Evolutionary conservation across 441 rosid species (phyloP).

Genomic region (Euphorbia celastroides): DNA sequence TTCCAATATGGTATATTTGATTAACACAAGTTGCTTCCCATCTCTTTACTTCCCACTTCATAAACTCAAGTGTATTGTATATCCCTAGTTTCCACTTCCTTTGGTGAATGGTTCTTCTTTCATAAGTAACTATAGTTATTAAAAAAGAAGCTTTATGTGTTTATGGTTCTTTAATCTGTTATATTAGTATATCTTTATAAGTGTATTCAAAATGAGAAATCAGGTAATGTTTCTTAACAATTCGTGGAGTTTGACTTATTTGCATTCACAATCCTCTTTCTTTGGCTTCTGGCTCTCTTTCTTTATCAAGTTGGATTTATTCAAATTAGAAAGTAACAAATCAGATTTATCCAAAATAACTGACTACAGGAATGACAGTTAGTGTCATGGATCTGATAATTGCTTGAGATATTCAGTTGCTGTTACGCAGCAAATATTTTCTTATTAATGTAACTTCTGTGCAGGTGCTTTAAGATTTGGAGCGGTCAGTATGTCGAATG

Average conservation of each 20-base stretch:
- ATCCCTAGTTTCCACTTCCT: neutral
- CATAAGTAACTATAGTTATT: neutral
- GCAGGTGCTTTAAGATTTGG: neutral
- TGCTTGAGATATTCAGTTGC: no score
- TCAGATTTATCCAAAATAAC: neutral
- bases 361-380: no score
- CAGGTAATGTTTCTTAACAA: neutral
- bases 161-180: neutral
- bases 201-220: neutral
- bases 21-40: neutral
- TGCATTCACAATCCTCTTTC: neutral
- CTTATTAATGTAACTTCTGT: neutral
- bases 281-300: neutral
- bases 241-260: neutral
- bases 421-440: no score
- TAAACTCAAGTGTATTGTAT: neutral
- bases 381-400: no score
- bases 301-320: neutral
- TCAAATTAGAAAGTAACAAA: neutral
- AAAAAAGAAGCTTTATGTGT: neutral
- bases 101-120: neutral
- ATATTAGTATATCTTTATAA: neutral
- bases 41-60: neutral
- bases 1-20: neutral
- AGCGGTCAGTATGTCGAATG: neutral